Evolutionary conservation across 2,329 filamentous ascomycete species (phyloP).

Genomic region (Verticillium albo-atrum): DNA sequence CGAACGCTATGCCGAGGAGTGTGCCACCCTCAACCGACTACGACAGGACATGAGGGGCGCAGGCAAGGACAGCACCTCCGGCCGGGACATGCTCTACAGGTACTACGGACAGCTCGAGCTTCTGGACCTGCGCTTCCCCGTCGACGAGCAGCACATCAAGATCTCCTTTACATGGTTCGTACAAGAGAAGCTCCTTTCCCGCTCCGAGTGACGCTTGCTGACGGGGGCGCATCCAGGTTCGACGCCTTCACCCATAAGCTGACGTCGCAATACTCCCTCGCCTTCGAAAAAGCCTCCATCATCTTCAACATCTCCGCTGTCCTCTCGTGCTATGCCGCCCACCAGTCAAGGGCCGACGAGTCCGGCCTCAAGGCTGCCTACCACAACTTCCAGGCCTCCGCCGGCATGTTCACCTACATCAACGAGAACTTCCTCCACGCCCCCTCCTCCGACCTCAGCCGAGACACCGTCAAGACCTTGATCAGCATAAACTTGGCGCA

Average conservation of each 20-base stretch:
- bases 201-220: background rate
- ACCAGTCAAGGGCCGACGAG: constrained; percentile 89
- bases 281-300: constrained; percentile 97
- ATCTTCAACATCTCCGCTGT: constrained; percentile 99
- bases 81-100: constrained; percentile 87
- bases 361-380: constrained; percentile 93
- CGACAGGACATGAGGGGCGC: constrained; percentile 98
- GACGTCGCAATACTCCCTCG: constrained; percentile 94
- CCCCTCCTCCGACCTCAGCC: constrained; percentile 89
- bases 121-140: constrained; percentile 88
- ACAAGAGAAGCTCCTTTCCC: background rate
- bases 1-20: constrained; percentile 93
- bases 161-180: constrained; percentile 94
- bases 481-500: constrained; percentile 93
- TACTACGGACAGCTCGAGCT: constrained; percentile 98
- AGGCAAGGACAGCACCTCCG: constrained; percentile 91
- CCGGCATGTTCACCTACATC: constrained; percentile 99
- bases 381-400: constrained; percentile 95
- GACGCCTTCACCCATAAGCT: constrained; percentile 99
- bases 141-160: constrained; percentile 98
- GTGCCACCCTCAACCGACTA: constrained; percentile 85
- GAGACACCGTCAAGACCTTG: constrained; percentile 91
- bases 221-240: constrained; percentile 60
- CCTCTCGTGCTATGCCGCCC: constrained; percentile 88
- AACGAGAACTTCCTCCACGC: constrained; percentile 99